These are phyloP conservation scores for Pontederia paniculata DNA, from an alignment of 176 grass and related monocot genomes.

Conservation along the genomic window DNA sequence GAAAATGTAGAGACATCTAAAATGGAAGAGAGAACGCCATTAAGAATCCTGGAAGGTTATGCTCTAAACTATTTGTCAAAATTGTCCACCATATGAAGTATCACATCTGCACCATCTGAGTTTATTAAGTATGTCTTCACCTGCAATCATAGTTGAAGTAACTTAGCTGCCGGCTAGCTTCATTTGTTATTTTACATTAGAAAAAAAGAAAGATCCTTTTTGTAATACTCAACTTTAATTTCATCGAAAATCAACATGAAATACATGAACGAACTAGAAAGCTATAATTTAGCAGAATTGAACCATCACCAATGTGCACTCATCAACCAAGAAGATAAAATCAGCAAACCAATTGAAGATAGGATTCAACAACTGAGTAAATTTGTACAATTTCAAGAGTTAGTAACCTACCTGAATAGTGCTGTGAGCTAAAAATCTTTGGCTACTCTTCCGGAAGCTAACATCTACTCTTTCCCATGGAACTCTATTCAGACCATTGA, in stretches of 20 bases:
- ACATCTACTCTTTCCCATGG: conserved; percentile 93
- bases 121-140: conserved; percentile 72
- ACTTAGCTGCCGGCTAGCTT: conserved; percentile 4
- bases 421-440: conserved; percentile 79
- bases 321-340: background rate
- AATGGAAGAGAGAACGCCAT: background rate
- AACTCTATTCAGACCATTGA: conserved; percentile 68
- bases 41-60: background rate
- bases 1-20: background rate
- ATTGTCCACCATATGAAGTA: conserved; percentile 88
- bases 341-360: background rate
- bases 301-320: background rate
- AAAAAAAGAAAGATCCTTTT: background rate
- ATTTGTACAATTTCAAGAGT: background rate
- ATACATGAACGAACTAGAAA: background rate
- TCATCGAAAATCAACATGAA: background rate
- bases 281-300: background rate
- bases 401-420: conserved; percentile 66
- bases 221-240: background rate
- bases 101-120: conserved; percentile 80
- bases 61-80: conserved; percentile 37
- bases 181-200: background rate
- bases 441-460: conserved; percentile 73
- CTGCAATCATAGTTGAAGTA: conserved; percentile 23
- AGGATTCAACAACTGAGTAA: background rate